Percentiles rank a stretch among this genome's conserved stretches.
Conservation (phyloP, 352 stramenopile genomes). For the Globisporangium carolinianum region DNA sequence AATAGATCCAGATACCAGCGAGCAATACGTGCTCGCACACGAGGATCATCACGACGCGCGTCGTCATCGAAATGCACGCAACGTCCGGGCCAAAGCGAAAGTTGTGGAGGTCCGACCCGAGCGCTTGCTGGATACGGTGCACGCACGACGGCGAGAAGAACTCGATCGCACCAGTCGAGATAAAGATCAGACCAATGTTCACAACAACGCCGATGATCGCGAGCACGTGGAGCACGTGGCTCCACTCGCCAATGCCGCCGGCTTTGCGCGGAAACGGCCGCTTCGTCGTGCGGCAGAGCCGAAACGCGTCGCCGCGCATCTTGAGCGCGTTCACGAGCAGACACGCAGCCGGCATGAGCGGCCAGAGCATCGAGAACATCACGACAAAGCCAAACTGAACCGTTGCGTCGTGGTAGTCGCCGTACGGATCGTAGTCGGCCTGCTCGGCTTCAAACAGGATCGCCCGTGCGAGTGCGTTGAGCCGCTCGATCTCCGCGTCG, state of each 20-base stretch:
- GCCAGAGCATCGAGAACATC: conserved; percentile 86
- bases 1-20: conserved; percentile 57
- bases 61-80: conserved; percentile 65
- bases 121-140: conserved; percentile 38
- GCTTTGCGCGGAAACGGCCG: conserved; percentile 71
- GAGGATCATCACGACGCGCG: conserved; percentile 75
- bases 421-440: conserved; percentile 75
- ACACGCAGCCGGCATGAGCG: conserved; percentile 66
- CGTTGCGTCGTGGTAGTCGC: conserved; percentile 74
- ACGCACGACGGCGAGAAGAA: conserved; percentile 55
- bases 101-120: conserved; percentile 47
- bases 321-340: conserved; percentile 80
- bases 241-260: conserved; percentile 66
- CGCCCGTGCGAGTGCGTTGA: conserved; percentile 59
- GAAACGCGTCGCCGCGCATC: conserved; percentile 67
- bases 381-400: conserved; percentile 83
- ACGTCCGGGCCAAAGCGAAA: conserved; percentile 77
- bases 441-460: conserved; percentile 76
- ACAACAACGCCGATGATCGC: conserved; percentile 63
- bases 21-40: conserved; percentile 63
- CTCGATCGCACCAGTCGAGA: conserved; percentile 73
- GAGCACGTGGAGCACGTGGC: conserved; percentile 59
- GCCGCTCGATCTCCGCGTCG: conserved; percentile 47
- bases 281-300: conserved; percentile 63
- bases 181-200: conserved; percentile 71